These are phyloP conservation scores for Claviceps purpurea DNA, from an alignment of 2,329 filamentous ascomycete species.

Conservation along the genomic window DNA sequence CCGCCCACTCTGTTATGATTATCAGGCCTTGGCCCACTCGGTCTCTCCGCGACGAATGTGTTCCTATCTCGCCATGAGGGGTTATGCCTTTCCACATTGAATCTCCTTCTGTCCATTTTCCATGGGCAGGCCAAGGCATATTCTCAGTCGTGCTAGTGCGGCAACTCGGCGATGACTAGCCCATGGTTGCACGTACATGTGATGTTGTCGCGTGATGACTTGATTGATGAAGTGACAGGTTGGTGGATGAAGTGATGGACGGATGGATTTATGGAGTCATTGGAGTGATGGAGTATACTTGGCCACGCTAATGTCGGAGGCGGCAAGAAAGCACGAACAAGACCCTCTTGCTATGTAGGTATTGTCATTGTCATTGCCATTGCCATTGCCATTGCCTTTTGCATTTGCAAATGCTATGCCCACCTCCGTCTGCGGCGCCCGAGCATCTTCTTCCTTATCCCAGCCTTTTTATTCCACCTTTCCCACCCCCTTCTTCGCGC, in stretches of 20 bases:
- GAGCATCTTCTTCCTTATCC: not conserved
- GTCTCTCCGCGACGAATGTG: not conserved
- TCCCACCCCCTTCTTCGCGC: not conserved
- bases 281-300: not conserved
- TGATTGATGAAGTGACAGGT: not conserved
- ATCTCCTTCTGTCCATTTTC: not conserved
- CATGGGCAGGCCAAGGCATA: not conserved
- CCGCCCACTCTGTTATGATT: not conserved
- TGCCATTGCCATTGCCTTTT: not conserved
- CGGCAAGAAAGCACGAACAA: not conserved
- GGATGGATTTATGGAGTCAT: not conserved
- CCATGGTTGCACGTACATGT: not conserved
- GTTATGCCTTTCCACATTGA: not conserved
- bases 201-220: not conserved
- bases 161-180: not conserved
- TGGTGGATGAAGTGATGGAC: not conserved
- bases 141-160: not conserved
- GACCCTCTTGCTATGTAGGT: not conserved
- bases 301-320: not conserved
- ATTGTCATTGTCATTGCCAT: not conserved
- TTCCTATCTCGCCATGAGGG: not conserved
- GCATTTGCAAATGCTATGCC: not conserved
- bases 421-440: not conserved
- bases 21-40: not conserved
- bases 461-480: not conserved